Evolutionary conservation across 441 rosid genomes (phyloP).

Genomic region (Dalechampia spathulata): DNA sequence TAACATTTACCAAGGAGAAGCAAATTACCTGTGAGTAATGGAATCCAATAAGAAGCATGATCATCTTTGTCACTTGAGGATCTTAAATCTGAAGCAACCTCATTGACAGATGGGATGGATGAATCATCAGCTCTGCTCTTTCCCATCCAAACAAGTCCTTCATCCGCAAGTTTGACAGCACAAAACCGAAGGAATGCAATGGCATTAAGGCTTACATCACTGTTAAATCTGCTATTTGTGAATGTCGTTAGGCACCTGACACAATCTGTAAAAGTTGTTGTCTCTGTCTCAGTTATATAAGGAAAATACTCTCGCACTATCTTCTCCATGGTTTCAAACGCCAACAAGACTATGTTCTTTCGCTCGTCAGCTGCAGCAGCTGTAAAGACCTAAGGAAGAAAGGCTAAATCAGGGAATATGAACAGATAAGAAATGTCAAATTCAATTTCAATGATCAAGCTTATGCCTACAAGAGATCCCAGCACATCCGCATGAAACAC

Average conservation of each 20-base stretch:
- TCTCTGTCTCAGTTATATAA: conserved; percentile 92
- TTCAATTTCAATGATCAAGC: neutral
- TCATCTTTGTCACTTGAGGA: conserved; percentile 58
- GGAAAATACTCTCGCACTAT: conserved; percentile 95
- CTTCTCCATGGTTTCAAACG: conserved; percentile 96
- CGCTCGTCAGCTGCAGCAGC: conserved; percentile 92
- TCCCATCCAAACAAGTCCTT: conserved; percentile 71
- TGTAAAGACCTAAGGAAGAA: conserved; percentile 61
- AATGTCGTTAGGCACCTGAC: conserved; percentile 92
- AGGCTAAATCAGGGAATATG: conserved; percentile 19
- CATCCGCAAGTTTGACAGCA: conserved; percentile 96
- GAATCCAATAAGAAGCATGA: conserved; percentile 82
- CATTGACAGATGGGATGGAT: conserved; percentile 26
- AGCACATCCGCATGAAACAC: too few relatives aligned
- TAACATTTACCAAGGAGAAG: conserved; percentile 10
- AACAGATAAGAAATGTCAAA: conserved; percentile 1
- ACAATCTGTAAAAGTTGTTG: conserved; percentile 86
- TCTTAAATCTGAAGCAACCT: conserved; percentile 32
- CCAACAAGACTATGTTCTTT: conserved; percentile 81
- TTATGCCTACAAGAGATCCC: conserved; percentile 4
- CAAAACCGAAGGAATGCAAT: conserved; percentile 97
- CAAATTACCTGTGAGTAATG: conserved; percentile 79
- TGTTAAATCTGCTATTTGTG: conserved; percentile 87
- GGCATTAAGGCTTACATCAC: conserved; percentile 95
- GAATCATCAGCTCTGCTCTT: conserved; percentile 40